Percentiles rank a stretch among this genome's conserved stretches.
Evolutionary conservation across 2,329 filamentous ascomycete species (phyloP).

Genomic region (Zasmidium angulare): DNA sequence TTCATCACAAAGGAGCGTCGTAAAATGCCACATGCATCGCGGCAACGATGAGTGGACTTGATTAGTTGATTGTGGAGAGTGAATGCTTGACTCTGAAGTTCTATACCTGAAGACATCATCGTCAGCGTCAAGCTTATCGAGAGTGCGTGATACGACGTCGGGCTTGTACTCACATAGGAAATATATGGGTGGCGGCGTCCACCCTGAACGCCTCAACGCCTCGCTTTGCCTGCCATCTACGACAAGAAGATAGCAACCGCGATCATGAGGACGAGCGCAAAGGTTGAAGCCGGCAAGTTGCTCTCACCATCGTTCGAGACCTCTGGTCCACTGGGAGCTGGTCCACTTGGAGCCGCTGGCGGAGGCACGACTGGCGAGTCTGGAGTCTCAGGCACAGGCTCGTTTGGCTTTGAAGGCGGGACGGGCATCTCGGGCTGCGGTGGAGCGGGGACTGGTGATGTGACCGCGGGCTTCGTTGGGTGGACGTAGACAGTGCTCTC

Average conservation of each 20-base stretch:
- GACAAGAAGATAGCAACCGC: neutral
- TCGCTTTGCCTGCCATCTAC: neutral
- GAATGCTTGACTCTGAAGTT: neutral
- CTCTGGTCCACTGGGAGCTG: neutral
- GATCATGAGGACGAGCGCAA: neutral
- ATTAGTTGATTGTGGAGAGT: neutral
- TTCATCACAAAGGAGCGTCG: neutral
- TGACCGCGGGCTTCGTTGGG: neutral
- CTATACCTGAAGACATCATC: too few species aligned
- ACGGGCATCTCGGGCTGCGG: neutral
- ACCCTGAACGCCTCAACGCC: neutral
- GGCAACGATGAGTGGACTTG: neutral
- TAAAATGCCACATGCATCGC: neutral
- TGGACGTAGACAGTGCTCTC: slow-evolving; percentile 3
- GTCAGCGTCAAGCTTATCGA: too few species aligned
- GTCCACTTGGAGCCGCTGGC: neutral
- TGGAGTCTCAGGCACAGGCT: neutral
- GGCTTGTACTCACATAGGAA: neutral
- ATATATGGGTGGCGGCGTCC: neutral
- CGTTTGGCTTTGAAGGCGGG: neutral
- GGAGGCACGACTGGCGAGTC: neutral
- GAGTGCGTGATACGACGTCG: too few species aligned
- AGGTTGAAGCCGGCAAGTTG: neutral
- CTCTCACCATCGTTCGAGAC: neutral
- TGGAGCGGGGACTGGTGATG: neutral